Evolutionary conservation across 345 rosid species (phyloP).

Genomic region (Physaria fendleri): DNA sequence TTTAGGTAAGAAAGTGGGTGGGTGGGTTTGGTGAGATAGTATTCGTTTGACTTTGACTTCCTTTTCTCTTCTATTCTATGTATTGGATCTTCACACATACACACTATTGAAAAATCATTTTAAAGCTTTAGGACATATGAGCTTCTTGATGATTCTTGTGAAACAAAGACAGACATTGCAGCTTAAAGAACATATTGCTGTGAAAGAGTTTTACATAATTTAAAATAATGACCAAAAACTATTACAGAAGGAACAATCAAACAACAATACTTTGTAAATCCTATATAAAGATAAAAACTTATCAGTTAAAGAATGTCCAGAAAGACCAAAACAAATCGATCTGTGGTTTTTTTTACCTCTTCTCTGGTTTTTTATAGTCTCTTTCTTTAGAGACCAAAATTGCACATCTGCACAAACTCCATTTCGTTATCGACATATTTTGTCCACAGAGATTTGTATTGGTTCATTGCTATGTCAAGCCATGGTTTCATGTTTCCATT

Average conservation of each 20-base stretch:
- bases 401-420: slow-evolving; percentile 77
- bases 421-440: slow-evolving; percentile 76
- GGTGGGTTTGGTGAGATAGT: slow-evolving; percentile 8
- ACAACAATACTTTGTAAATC: slow-evolving; percentile 22
- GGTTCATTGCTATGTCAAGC: slow-evolving; percentile 91
- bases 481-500: slow-evolving; percentile 98
- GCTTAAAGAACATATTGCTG: slow-evolving; percentile 11
- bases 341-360: slow-evolving; percentile 21
- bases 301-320: slow-evolving; percentile 28
- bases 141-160: background rate
- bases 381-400: slow-evolving; percentile 63
- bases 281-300: slow-evolving; percentile 24
- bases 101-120: too few species aligned
- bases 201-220: slow-evolving; percentile 17
- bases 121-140: slow-evolving; percentile 3
- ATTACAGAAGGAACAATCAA: slow-evolving; percentile 14
- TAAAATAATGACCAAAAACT: slow-evolving; percentile 6
- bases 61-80: background rate
- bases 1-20: slow-evolving; percentile 21
- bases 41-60: background rate
- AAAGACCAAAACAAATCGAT: slow-evolving; percentile 3
- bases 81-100: background rate
- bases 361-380: background rate
- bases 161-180: slow-evolving; percentile 16
- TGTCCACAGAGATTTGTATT: slow-evolving; percentile 83